phyloP scores from a whole-genome alignment of 805 yeast genomes.

The Wickerhamomyces xylosicus region DNA sequence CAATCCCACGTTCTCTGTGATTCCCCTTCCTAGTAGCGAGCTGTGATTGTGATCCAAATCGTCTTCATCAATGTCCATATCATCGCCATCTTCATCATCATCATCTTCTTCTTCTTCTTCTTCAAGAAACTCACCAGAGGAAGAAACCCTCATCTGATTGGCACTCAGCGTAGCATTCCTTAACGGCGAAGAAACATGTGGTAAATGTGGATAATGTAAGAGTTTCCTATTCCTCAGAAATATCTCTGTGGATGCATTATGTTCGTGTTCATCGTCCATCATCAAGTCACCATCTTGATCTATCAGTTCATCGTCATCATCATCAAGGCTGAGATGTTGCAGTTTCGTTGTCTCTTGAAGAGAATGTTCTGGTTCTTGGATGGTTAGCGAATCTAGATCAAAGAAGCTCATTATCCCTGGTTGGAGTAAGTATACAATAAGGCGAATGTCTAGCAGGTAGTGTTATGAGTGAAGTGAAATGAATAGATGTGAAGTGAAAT shows the following conservation, averaged over 20 bases:
- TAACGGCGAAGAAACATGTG: not conserved
- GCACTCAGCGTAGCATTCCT: not conserved
- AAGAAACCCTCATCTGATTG: not conserved
- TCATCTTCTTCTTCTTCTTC: not conserved
- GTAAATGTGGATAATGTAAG: not conserved
- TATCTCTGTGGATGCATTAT: not conserved
- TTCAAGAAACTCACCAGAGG: not conserved
- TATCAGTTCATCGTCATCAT: not conserved
- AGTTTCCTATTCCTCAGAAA: not conserved
- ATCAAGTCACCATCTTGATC: not conserved
- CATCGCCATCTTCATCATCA: slow-evolving; percentile 3
- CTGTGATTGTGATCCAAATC: not conserved
- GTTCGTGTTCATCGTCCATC: not conserved
- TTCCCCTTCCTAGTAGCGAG: slow-evolving; percentile 2
- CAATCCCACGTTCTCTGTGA: slow-evolving; percentile 3
- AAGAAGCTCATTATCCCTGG: no score
- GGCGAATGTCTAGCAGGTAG: no score
- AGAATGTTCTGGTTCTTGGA: no score
- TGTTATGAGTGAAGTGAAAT: no score
- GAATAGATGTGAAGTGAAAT: no score
- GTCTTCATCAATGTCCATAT: slow-evolving; percentile 5
- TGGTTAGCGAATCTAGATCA: no score
- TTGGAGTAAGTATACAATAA: no score
- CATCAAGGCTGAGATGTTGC: no score
- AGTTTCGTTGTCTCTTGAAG: no score